These are phyloP conservation scores for Saccharomycopsis hybrid DNA, from an alignment of 1,139 yeast species.

Conservation along the genomic window DNA sequence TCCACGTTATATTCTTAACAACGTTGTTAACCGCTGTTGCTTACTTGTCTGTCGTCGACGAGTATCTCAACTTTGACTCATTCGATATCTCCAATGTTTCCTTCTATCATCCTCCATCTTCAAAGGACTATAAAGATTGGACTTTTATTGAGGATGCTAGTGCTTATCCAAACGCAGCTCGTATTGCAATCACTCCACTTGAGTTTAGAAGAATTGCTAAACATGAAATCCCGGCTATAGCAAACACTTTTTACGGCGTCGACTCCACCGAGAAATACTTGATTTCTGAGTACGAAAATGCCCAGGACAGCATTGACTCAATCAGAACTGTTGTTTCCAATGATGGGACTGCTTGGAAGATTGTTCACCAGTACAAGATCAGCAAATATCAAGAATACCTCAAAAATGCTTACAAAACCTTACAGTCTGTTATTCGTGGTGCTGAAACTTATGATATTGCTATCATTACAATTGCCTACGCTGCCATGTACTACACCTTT, in stretches of 20 bases:
- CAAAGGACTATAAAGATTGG: constrained; percentile 40
- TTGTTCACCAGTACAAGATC: constrained; percentile 58
- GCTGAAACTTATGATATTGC: constrained; percentile 87
- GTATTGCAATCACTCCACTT: constrained; percentile 47
- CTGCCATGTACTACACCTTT: constrained; percentile 87
- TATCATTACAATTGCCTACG: constrained; percentile 73
- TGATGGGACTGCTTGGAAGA: constrained; percentile 53
- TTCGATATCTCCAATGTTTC: constrained; percentile 26
- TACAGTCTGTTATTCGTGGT: constrained; percentile 52
- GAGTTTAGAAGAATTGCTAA: constrained; percentile 38
- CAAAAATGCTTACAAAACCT: constrained; percentile 38
- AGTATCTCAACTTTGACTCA: constrained; percentile 42
- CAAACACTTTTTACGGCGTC: constrained; percentile 31
- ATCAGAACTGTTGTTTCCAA: constrained; percentile 33
- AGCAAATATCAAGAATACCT: constrained; percentile 61
- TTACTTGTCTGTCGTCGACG: constrained; percentile 75
- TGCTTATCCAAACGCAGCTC: constrained; percentile 36
- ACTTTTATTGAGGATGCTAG: constrained; percentile 30
- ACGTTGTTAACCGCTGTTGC: constrained; percentile 75
- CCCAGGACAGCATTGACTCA: constrained; percentile 30
- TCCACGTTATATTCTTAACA: constrained; percentile 74
- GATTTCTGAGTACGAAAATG: constrained; percentile 35
- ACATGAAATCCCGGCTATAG: constrained; percentile 32
- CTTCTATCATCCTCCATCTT: constrained; percentile 43
- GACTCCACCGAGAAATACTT: constrained; percentile 37